Evolutionary conservation across 129 eudicot genomes (phyloP).

Genomic region (Saussurea involucrata): DNA sequence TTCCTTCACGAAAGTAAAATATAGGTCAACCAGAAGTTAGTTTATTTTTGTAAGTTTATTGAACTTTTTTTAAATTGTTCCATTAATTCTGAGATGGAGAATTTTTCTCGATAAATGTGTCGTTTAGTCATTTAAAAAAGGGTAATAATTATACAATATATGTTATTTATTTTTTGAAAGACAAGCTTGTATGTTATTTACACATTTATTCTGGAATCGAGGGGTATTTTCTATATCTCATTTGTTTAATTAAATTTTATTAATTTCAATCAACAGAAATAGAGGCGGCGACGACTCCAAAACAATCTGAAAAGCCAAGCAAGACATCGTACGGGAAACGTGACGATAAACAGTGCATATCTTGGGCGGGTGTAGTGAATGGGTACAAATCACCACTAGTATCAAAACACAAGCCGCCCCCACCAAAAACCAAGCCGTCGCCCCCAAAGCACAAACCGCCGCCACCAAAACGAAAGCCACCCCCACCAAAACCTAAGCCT

Average conservation of each 20-base stretch:
- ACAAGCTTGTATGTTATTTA: too few species aligned
- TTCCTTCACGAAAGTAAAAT: neutral
- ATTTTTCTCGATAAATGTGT: neutral
- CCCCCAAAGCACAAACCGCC: too few species aligned
- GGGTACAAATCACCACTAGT: too few species aligned
- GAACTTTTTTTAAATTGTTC: neutral
- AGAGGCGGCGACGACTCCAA: neutral
- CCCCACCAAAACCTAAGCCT: too few species aligned
- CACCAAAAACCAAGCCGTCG: too few species aligned
- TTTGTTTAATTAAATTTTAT: neutral
- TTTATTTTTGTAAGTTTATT: too few species aligned
- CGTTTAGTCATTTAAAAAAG: neutral
- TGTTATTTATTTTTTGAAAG: too few species aligned
- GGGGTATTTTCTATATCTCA: too few species aligned
- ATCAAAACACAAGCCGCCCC: too few species aligned
- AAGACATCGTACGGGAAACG: neutral
- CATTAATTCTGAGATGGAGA: neutral
- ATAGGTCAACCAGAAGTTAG: too few species aligned
- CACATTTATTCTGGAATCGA: too few species aligned
- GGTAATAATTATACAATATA: neutral
- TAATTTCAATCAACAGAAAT: neutral
- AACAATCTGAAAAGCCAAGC: constrained; percentile 9
- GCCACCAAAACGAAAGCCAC: too few species aligned
- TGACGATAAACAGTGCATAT: neutral
- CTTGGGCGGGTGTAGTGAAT: neutral